Percentiles rank a stretch among this genome's conserved stretches.
phyloP scores from a whole-genome alignment of 371 early-diverging fungal species.

The Homolaphlyctis polyrhiza region DNA sequence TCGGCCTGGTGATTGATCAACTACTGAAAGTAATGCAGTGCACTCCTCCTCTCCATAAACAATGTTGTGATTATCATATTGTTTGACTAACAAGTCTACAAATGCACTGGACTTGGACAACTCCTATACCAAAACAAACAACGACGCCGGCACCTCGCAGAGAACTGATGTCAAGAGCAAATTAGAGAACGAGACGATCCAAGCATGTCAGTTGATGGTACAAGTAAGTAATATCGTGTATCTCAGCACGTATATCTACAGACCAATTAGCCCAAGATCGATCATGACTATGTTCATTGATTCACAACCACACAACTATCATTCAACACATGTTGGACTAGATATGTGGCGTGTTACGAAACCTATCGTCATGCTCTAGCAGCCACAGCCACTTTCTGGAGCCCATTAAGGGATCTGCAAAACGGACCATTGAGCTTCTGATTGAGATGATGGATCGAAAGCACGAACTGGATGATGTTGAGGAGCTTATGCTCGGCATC shows the following conservation, averaged over 20 bases:
- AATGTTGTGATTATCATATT: too few relatives aligned
- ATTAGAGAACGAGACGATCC: too few relatives aligned
- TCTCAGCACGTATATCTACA: too few relatives aligned
- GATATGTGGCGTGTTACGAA: conserved; percentile 13
- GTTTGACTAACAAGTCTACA: too few relatives aligned
- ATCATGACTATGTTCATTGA: conserved; percentile 5
- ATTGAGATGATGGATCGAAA: neutral
- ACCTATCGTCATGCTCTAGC: conserved; percentile 7
- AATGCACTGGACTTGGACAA: too few relatives aligned
- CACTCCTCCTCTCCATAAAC: too few relatives aligned
- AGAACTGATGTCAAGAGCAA: too few relatives aligned
- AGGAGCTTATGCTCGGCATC: conserved; percentile 21
- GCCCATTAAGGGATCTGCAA: neutral
- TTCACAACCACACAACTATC: too few relatives aligned
- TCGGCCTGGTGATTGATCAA: neutral
- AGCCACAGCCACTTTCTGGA: neutral
- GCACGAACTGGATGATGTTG: conserved; percentile 15
- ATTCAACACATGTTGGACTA: neutral
- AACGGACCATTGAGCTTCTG: neutral
- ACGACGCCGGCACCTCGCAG: too few relatives aligned
- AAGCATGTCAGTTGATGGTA: too few relatives aligned
- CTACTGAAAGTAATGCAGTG: neutral
- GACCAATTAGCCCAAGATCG: neutral
- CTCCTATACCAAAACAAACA: too few relatives aligned
- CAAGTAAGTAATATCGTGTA: too few relatives aligned